Conservation (phyloP, 2,329 filamentous ascomycete species). For the Colletotrichum sp. region DNA sequence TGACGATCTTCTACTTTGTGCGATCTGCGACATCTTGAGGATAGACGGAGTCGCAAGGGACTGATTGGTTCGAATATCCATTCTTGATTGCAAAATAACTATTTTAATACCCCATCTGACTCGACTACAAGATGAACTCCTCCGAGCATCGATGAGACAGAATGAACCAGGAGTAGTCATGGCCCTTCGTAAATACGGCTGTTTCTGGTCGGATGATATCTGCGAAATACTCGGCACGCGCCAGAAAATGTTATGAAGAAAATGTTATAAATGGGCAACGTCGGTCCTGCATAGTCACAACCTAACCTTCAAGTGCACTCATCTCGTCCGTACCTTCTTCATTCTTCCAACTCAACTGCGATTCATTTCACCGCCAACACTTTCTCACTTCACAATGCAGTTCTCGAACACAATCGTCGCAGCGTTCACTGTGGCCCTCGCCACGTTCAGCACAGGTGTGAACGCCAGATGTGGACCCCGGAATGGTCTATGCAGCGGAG, state of each 20-base stretch:
- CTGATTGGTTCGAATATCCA: not conserved
- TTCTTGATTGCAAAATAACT: not conserved
- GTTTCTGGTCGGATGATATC: not conserved
- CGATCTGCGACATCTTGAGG: not conserved
- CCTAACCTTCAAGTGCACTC: not conserved
- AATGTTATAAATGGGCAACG: not conserved
- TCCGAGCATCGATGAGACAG: not conserved
- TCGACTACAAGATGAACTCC: not conserved
- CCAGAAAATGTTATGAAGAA: not conserved
- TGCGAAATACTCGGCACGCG: not conserved
- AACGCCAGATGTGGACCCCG: not conserved
- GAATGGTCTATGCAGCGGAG: not conserved
- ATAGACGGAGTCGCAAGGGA: not conserved
- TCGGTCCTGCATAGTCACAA: too few species aligned
- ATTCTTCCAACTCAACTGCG: not conserved
- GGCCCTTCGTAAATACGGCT: not conserved
- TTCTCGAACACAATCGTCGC: not conserved
- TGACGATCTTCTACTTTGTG: not conserved
- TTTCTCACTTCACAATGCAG: not conserved
- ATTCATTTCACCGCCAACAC: not conserved
- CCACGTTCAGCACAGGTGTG: not conserved
- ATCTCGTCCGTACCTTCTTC: accelerated
- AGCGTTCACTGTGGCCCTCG: not conserved
- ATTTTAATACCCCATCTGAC: not conserved
- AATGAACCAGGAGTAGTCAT: not conserved